Percentiles rank a stretch among this genome's conserved stretches.
phyloP scores from a whole-genome alignment of 2,329 filamentous ascomycete genomes.

The Septoria linicola region DNA sequence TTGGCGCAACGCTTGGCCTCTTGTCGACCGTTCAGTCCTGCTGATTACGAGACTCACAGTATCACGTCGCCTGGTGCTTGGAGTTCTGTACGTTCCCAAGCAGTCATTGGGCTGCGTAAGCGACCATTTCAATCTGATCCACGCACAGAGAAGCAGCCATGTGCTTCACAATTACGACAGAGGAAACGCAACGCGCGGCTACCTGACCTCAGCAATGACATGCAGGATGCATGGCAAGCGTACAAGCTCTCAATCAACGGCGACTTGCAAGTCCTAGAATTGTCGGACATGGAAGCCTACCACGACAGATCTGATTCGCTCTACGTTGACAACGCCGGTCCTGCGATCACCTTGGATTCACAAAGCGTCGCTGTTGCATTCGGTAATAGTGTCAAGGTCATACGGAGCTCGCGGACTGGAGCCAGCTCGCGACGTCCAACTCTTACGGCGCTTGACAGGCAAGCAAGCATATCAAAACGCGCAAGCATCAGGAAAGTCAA shows the following conservation, averaged over 20 bases:
- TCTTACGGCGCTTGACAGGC: conserved; percentile 19
- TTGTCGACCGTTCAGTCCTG: conserved; percentile 20
- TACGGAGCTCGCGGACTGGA: conserved; percentile 39
- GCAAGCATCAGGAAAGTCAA: conserved; percentile 9
- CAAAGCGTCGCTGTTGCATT: conserved; percentile 68
- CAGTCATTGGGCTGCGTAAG: conserved; percentile 31
- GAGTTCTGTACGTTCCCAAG: conserved; percentile 25
- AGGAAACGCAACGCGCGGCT: conserved; percentile 19
- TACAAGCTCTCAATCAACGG: conserved; percentile 53
- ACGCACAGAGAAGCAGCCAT: background rate
- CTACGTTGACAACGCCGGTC: conserved; percentile 65
- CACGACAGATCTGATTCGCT: conserved; percentile 54
- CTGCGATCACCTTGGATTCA: conserved; percentile 62
- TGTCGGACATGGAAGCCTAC: conserved; percentile 26
- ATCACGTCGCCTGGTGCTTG: conserved; percentile 26
- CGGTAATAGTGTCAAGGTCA: conserved; percentile 70
- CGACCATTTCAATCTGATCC: conserved; percentile 15
- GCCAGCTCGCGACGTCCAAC: conserved; percentile 15
- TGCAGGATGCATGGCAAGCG: conserved; percentile 51
- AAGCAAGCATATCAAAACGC: conserved; percentile 9
- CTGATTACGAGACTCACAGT: conserved; percentile 14
- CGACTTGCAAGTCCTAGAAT: conserved; percentile 44
- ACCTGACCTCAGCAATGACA: conserved; percentile 15
- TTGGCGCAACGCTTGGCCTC: conserved; percentile 13
- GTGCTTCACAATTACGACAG: conserved; percentile 15